phyloP scores from a whole-genome alignment of 495 filamentous ascomycete genomes.

The Podospora tetraspora region DNA sequence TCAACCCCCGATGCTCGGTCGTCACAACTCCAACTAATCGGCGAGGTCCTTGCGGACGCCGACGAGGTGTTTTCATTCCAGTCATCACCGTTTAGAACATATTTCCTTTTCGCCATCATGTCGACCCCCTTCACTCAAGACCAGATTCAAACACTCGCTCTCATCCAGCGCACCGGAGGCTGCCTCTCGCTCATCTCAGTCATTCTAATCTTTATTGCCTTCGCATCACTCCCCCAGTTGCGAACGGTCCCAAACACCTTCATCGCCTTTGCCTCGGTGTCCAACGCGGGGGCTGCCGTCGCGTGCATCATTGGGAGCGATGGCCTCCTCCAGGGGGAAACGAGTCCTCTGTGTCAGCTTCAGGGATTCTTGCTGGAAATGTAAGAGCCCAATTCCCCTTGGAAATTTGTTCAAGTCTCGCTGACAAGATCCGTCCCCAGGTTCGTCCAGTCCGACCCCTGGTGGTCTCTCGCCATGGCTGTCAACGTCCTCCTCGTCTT shows the following conservation, averaged over 20 bases:
- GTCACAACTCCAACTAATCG: background rate
- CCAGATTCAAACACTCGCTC: conserved; percentile 32
- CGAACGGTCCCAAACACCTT: conserved; percentile 73
- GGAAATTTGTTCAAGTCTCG: background rate
- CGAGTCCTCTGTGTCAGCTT: conserved; percentile 58
- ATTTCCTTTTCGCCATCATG: background rate
- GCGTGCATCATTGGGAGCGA: conserved; percentile 59
- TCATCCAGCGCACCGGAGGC: conserved; percentile 38
- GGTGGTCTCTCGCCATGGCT: conserved; percentile 70
- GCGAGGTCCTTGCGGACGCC: background rate
- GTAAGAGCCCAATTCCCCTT: conserved; percentile 32
- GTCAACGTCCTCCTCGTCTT: conserved; percentile 80
- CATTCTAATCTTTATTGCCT: conserved; percentile 62
- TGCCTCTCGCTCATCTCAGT: conserved; percentile 59
- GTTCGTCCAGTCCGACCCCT: conserved; percentile 52
- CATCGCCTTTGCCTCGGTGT: conserved; percentile 70
- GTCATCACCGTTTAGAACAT: conserved; percentile 40
- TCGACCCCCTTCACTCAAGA: conserved; percentile 1
- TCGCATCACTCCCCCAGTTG: conserved; percentile 47
- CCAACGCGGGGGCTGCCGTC: conserved; percentile 65
- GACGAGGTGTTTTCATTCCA: background rate
- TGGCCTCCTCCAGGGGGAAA: conserved; percentile 42
- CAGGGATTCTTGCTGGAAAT: conserved; percentile 69
- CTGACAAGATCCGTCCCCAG: conserved; percentile 22
- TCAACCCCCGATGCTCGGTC: background rate